Evolutionary conservation across 2,329 filamentous ascomycete species (phyloP), one percentile per base, ranked within the genome.

Genomic region (Aspergillus costaricaensis): DNA sequence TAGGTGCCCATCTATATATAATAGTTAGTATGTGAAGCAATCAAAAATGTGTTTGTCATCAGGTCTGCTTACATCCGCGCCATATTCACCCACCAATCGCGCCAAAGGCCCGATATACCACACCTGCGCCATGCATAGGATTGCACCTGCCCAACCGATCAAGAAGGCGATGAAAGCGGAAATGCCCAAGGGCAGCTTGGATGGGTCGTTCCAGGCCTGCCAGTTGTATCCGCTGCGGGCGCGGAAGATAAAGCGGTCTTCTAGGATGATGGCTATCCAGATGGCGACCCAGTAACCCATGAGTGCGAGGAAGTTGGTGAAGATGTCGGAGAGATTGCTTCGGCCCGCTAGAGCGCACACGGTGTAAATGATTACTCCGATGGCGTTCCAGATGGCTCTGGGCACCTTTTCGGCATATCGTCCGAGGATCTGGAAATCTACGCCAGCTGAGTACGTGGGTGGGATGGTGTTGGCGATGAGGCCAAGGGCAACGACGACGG

Each of bases 251-350:
- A 87, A 71, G 52, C 87, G 83, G 68, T 91, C 88, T 61, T 79
- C 76, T 14, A 79, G 72, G 2, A 85, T 77, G 50, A 90, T 88
- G 1, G 83, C 82, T 19, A 89, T 80, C 85, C 86, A 88, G 48
- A 89, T 85, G 14, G 82, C 82, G 15, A 88, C 81, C 87, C 86
- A 90, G 73, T 90, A 90, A 1, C 88, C 88, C 85, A 90, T 90
- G 21, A 90, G 75, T 0, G 86, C 86, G 5, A 90, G 79, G 71
- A 90, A 89, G 70, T 90, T 90, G 10, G 85, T 86, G 70, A 90
- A 89, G 60, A 90, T 88, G 25, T 81, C 81, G 0, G 86, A 83
- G 2, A 91, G 80, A 65, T 86, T 75, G 23, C 82, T 80, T 14
- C 86, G 82, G 0, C 88, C 88, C 0, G 82, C 87, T 15, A 89